Base-by-base conservation (phyloP, 2,329 filamentous ascomycete species). In the Epichloe scottii region DNA sequence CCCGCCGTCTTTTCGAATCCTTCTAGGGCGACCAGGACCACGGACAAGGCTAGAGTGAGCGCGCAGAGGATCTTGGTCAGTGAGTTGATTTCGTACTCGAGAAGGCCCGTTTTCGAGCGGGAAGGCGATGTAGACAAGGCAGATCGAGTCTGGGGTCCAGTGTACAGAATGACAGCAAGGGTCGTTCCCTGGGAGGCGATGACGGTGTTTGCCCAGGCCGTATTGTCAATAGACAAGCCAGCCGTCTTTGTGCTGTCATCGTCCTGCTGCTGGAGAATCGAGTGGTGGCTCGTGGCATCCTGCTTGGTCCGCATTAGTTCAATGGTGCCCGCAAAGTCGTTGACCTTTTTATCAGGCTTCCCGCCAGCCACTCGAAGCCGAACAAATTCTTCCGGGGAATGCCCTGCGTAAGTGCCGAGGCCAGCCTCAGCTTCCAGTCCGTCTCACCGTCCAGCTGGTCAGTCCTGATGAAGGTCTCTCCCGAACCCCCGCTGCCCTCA, bases 371-470 rank as follows among this genome's bases (percentile, higher is more conserved):
- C 79, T 26, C 76, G 75, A 35, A 84, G 70, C 17, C 80, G 75
- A 49, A 82, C 75, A 55, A 95, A 82, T 57, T 95, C 87, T 44
- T 80, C 1, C 83, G 70, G 0, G 82, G 69, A 19, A 98, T 71
- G n/a, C 73, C 78, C 62, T 98, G 93, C 0, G 90, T 91, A 26
- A 97, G 68, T 0, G 87, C 81, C 12, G 89, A 93, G 1, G 93
- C 89, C 37, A 97, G 68, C 33, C 94, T 84, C 51, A 98, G 73
- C 69, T 98, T 98, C 94, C 93, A 98, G 63, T 98, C 93, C 0
- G 93, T 98, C 70, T 98, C 93, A 59, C 93, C 93, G 62, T 98
- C 93, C 10, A 98, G 76, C 64, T 98, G 93, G 66, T 98, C 93
- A 2, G 94, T 98, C 54, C 93, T 81, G 62, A 98, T 97, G 62